Evolutionary conservation across 305 asterid genomes (phyloP).

Genomic region (Rubia tinctorum): DNA sequence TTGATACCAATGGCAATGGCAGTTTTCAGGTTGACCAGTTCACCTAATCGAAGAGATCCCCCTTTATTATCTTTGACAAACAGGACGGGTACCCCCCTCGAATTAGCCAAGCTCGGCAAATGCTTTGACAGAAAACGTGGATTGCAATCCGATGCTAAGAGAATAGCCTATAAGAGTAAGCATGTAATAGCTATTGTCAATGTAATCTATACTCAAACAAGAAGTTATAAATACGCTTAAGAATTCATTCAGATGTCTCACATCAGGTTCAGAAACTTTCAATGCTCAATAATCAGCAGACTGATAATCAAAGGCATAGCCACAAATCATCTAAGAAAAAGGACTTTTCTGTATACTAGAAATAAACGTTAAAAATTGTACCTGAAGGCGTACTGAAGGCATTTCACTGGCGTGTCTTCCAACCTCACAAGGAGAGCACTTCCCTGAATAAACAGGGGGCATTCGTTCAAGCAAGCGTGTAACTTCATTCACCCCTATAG

Average conservation of each 20-base stretch:
- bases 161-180: constrained; percentile 48
- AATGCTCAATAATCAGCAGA: neutral
- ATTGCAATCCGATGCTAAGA: constrained; percentile 72
- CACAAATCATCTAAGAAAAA: too few species aligned
- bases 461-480: constrained; percentile 83
- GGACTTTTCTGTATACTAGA: neutral
- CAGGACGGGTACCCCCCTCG: constrained; percentile 69
- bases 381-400: constrained; percentile 58
- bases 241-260: neutral
- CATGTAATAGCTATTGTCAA: neutral
- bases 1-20: constrained; percentile 75
- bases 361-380: constrained; percentile 14
- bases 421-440: constrained; percentile 7
- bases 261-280: too few species aligned
- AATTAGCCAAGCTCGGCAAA: constrained; percentile 63
- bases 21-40: constrained; percentile 70
- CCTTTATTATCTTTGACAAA: constrained; percentile 53
- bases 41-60: constrained; percentile 79
- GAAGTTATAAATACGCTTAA: constrained; percentile 7
- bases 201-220: constrained; percentile 5
- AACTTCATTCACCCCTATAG: constrained; percentile 85
- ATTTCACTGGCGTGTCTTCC: constrained; percentile 20
- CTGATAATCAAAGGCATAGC: neutral
- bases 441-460: constrained; percentile 30
- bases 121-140: constrained; percentile 79